These are phyloP conservation scores for Geosiphon pyriformis DNA, from an alignment of 192 early-diverging fungal genomes.

Conservation along the genomic window DNA sequence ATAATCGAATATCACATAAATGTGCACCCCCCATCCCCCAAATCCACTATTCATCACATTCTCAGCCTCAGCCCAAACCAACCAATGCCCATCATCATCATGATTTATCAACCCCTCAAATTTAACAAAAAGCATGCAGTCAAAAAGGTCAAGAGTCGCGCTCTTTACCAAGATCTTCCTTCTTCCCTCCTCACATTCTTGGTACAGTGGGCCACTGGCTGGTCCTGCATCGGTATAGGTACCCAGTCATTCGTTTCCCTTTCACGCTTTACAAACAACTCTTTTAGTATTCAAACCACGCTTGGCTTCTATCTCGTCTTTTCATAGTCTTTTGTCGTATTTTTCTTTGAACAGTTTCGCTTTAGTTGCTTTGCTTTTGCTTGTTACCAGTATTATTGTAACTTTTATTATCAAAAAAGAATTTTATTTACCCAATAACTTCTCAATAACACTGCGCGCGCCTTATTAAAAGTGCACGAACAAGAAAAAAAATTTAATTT, in stretches of 20 bases:
- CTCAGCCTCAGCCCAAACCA: too few relatives aligned
- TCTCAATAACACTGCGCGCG: too few relatives aligned
- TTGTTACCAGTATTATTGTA: not conserved
- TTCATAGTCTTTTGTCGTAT: conserved; percentile 3
- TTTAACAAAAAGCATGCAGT: too few relatives aligned
- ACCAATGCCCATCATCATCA: too few relatives aligned
- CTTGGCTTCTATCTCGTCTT: not conserved
- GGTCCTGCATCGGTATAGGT: conserved; percentile 27
- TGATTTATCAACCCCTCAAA: too few relatives aligned
- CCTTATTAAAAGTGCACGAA: too few relatives aligned
- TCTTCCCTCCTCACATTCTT: conserved; percentile 3
- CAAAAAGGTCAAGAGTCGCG: not conserved
- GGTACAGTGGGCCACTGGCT: conserved; percentile 27
- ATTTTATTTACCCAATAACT: too few relatives aligned
- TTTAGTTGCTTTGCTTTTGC: not conserved
- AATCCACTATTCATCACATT: too few relatives aligned
- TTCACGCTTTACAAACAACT: not conserved
- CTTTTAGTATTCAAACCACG: not conserved
- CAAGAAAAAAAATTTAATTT: not conserved
- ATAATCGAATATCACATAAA: too few relatives aligned
- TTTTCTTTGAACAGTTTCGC: not conserved
- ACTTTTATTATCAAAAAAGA: too few relatives aligned
- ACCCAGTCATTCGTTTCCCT: conserved; percentile 27
- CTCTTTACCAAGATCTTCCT: conserved; percentile 3
- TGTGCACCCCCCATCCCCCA: too few relatives aligned